Base-by-base conservation (phyloP, 306 rosid genomes). In the Alnus rubra region DNA sequence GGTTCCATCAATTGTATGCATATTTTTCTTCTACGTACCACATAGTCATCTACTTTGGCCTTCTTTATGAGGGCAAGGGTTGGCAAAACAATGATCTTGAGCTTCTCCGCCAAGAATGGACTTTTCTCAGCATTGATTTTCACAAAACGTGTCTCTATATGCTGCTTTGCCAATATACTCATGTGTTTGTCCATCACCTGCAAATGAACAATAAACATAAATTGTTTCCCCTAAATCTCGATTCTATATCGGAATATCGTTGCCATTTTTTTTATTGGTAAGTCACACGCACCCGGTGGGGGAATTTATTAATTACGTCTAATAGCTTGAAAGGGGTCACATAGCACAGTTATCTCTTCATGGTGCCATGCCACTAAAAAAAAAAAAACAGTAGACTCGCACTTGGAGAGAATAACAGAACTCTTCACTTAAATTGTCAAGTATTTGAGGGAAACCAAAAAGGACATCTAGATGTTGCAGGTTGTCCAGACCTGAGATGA, bases 111-210 rank as follows among this genome's bases (percentile, higher is more conserved):
- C 81, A 95, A 81, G 86, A 92, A 95, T 0, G 99, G 99, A 81
- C 99, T 91, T 83, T 95, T 95, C 87, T 95, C 99, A 3, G 98
- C 99, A 69, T 93, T 73, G 49, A 95, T 79, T 83, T 90, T 95
- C 74, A 90, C 86, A 74, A 95, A 90, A 48, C 97, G 97, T 19
- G 99, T 93, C 87, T 93, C 99, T 0, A 93, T 51, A 80, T 91
- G 99, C 81, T 91, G 97, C 94, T 95, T 86, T 1, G 99, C 97
- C 83, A 95, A 79, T 78, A 89, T 45, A 69, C 86, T 82, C 78
- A 95, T 59, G 88, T 95, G 99, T 86, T 95, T 95, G 89, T 95
- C 99, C 84, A 91, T 45, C 80, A 95, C 99, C 99, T 95, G 88
- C 78, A 82, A 86, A 76, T 56, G 31, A 78, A 87, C 54, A 23